Evolutionary conservation across 106 monocot species (phyloP).

Genomic region (Acorus gramineus): DNA sequence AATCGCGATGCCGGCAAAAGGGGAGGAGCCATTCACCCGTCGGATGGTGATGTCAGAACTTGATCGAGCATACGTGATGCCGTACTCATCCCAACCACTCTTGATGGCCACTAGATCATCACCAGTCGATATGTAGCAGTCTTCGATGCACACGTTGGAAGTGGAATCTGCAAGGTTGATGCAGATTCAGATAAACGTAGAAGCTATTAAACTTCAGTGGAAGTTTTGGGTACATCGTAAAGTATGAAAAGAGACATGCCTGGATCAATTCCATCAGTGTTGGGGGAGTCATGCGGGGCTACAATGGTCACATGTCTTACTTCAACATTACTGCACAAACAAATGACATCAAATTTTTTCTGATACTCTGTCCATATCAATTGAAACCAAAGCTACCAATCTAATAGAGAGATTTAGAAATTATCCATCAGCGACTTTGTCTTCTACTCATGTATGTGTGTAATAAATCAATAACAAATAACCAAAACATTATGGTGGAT

Average conservation of each 20-base stretch:
- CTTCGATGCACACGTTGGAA: constrained; percentile 59
- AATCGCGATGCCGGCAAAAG: constrained; percentile 41
- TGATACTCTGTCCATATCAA: too few relatives aligned
- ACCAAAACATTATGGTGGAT: too few relatives aligned
- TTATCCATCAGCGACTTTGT: too few relatives aligned
- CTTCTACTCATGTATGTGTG: too few relatives aligned
- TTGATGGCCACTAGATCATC: constrained; percentile 53
- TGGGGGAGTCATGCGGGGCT: constrained; percentile 44
- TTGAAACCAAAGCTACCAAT: too few relatives aligned
- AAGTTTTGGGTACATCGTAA: too few relatives aligned
- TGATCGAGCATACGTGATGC: constrained; percentile 45
- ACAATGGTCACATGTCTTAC: constrained; percentile 29
- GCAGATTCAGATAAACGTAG: background rate
- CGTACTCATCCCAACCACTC: constrained; percentile 78
- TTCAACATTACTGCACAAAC: constrained; percentile 34
- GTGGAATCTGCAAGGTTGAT: constrained; percentile 34
- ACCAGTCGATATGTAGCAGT: constrained; percentile 55
- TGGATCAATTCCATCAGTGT: constrained; percentile 52
- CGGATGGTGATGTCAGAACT: constrained; percentile 39
- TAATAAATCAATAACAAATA: too few relatives aligned
- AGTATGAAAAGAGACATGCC: constrained; percentile 11
- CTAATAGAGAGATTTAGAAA: too few relatives aligned
- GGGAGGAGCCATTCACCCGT: constrained; percentile 34
- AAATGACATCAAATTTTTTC: background rate
- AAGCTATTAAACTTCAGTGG: too few relatives aligned